Base-by-base conservation (phyloP, 2,329 filamentous ascomycete species). In the Colletotrichum sp. region DNA sequence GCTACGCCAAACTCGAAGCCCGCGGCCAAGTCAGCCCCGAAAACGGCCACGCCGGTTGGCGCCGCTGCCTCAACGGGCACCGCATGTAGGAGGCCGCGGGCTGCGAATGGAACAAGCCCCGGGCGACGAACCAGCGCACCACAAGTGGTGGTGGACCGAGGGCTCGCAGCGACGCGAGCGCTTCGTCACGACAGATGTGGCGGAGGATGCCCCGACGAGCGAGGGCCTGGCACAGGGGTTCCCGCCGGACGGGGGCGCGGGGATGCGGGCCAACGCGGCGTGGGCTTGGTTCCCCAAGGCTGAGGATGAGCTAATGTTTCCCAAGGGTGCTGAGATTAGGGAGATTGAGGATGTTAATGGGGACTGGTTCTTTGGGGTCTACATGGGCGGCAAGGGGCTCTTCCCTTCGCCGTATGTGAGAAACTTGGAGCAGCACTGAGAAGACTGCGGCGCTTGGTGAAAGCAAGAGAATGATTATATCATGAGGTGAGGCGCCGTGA, bases 341-440 rank as follows among this genome's bases (percentile, higher is more conserved):
- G 96, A 98, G 86, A 92, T 94, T 48, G 94, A 96, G 82, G 94
- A 97, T 83, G 92, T 97, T 64, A 98, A 98, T 82, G 94, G 93
- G 22, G 96, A 98, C 83, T 98, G 96, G 96, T 96, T 91, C 80
- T 94, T 93, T 86, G 96, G 96, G 1, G 92, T 92, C 32, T 98
- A 98, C 87, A 96, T 95, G 85, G 96, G 95, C 1, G 87, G 86
- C 28, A 93, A 91, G 79, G 96, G 95, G 0, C 80, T 98, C 78
- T 97, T 98, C 81, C 96, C 96, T 6, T 93, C 93, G 8, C 90
- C 91, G 9, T 96, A 96, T 88, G 94, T 96, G 30, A 87, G 87
- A 78, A 81, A 92, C 32, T 77, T 90, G 55, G 78, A 78, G 60
- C 39, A 71, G 43, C 48, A 74, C 73, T 68, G 56, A 73, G 22